Percentiles rank a stretch among this genome's conserved stretches.
phyloP scores from a whole-genome alignment of 495 filamentous ascomycete species.

The Hypoxylon subgilvum region DNA sequence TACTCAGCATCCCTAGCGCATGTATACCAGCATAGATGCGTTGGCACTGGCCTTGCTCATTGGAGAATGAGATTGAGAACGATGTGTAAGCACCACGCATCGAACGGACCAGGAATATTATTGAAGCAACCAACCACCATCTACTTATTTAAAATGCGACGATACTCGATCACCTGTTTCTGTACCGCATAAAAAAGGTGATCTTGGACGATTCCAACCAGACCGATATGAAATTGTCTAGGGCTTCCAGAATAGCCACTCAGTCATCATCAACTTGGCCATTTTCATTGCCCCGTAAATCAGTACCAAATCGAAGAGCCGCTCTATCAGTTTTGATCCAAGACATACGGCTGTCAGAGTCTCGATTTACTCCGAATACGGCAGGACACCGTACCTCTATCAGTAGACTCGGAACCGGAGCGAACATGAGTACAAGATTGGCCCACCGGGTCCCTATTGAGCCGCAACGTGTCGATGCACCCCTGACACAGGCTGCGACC shows the following conservation, averaged over 20 bases:
- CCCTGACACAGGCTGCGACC: conserved; percentile 57
- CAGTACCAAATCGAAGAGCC: neutral
- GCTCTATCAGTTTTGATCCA: conserved; percentile 1
- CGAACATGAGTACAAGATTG: conserved; percentile 13
- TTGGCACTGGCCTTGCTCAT: too few relatives aligned
- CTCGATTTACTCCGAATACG: neutral
- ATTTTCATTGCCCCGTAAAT: neutral
- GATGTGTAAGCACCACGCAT: conserved; percentile 27
- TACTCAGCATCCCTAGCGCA: too few relatives aligned
- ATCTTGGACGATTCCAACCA: neutral
- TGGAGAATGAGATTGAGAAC: neutral
- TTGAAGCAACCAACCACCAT: conserved; percentile 10
- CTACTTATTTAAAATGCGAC: conserved; percentile 3
- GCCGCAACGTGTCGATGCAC: conserved; percentile 55
- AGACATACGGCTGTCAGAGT: neutral
- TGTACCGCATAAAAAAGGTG: neutral
- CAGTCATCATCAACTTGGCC: neutral
- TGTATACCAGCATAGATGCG: too few relatives aligned
- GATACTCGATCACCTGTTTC: neutral
- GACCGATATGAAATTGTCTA: conserved; percentile 10
- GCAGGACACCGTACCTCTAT: neutral
- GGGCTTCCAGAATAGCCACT: neutral
- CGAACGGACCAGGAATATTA: conserved; percentile 3
- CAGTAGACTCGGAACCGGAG: neutral
- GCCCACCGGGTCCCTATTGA: conserved; percentile 26